These are phyloP conservation scores for Penicillium pancosmium DNA, from an alignment of 495 filamentous ascomycete genomes.

Conservation along the genomic window DNA sequence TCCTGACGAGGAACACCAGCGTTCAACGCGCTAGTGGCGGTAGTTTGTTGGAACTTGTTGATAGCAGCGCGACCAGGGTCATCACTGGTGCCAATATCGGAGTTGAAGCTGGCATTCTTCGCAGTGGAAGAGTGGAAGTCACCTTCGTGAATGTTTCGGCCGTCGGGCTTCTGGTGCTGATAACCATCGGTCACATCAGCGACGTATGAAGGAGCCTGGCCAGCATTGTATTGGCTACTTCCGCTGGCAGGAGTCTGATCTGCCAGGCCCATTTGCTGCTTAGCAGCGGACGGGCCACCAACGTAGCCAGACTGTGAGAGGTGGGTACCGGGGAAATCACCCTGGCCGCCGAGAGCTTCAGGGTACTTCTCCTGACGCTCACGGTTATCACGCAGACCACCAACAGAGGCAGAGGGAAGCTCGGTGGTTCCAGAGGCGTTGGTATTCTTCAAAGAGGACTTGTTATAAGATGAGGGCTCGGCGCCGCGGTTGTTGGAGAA, in stretches of 20 bases:
- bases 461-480: slow-evolving; percentile 48
- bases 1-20: slow-evolving; percentile 46
- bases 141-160: slow-evolving; percentile 57
- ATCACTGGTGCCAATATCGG: slow-evolving; percentile 60
- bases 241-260: slow-evolving; percentile 32
- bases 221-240: slow-evolving; percentile 32
- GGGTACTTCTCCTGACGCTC: slow-evolving; percentile 51
- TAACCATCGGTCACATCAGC: slow-evolving; percentile 35
- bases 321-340: slow-evolving; percentile 51
- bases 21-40: slow-evolving; percentile 42
- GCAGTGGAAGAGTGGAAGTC: slow-evolving; percentile 49
- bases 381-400: slow-evolving; percentile 49
- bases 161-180: slow-evolving; percentile 53
- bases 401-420: slow-evolving; percentile 53
- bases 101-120: slow-evolving; percentile 61
- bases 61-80: slow-evolving; percentile 64
- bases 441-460: slow-evolving; percentile 60
- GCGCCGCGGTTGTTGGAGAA: slow-evolving; percentile 57
- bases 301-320: slow-evolving; percentile 41
- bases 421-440: slow-evolving; percentile 56
- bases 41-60: slow-evolving; percentile 46
- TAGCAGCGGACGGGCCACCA: slow-evolving; percentile 46
- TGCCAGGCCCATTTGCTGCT: slow-evolving; percentile 36
- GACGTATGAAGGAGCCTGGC: slow-evolving; percentile 49
- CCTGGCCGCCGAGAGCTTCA: slow-evolving; percentile 52